Conservation (phyloP, 1,284 basidiomycete species). For the Blastosporella zonata region DNA sequence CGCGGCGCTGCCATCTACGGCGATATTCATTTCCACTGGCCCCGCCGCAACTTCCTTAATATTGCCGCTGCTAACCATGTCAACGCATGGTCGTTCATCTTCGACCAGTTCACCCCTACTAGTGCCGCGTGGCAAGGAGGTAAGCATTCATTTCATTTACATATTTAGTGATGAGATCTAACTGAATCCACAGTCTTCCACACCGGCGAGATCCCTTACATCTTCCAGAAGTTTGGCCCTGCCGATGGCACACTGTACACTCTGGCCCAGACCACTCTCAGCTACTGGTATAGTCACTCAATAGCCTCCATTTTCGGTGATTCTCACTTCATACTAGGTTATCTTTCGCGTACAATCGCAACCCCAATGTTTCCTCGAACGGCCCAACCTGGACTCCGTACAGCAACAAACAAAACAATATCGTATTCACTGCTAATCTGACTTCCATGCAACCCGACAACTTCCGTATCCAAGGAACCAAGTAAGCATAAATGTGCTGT, state of each 20-base stretch:
- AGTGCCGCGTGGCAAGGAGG: conserved; percentile 21
- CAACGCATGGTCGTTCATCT: conserved; percentile 20
- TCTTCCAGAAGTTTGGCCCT: conserved; percentile 22
- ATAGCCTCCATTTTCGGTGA: not conserved
- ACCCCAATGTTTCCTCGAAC: conserved; percentile 19
- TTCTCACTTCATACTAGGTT: conserved; percentile 14
- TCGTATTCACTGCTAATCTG: conserved; percentile 10
- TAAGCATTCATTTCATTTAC: not conserved
- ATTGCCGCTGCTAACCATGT: conserved; percentile 13
- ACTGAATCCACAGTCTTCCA: conserved; percentile 20
- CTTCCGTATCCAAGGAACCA: conserved; percentile 16
- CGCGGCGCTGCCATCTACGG: conserved; percentile 22
- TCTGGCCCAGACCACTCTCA: conserved; percentile 21
- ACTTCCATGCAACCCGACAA: conserved; percentile 17
- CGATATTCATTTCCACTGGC: conserved; percentile 21
- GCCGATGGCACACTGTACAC: conserved; percentile 18
- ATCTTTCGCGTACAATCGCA: conserved; percentile 25
- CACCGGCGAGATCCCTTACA: conserved; percentile 24
- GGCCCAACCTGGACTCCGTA: conserved; percentile 16
- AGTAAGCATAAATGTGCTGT: conserved; percentile 7
- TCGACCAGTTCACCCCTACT: conserved; percentile 20
- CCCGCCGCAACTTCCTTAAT: conserved; percentile 15
- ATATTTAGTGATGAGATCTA: not conserved
- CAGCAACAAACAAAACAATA: conserved; percentile 1
- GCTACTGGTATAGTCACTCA: conserved; percentile 22